Evolutionary conservation across 2,329 filamentous ascomycete species (phyloP), one percentile per base, ranked within the genome.

Genomic region (Juglanconis sp.): DNA sequence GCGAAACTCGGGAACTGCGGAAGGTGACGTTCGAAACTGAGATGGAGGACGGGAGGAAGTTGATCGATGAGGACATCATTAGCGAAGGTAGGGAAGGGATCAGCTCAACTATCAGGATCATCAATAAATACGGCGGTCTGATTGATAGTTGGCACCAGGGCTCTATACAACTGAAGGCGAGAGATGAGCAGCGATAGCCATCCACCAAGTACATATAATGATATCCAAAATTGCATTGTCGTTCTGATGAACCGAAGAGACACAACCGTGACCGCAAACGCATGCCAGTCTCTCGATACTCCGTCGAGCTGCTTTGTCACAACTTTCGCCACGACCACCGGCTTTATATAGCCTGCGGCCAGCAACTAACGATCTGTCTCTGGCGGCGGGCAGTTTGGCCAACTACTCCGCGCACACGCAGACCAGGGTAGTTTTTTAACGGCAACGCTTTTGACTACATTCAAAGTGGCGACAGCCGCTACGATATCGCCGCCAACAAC

Each of bases 1-100:
- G 52, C 60, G 64, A 3, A 38, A 52, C 8, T 38, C 53, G 35
- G 47, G 55, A 32, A 10, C 17, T 57, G 38, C 47, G 38, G 30
- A 44, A 51, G n/a, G 60, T 67, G 40, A 57, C 61, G 7, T 68
- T 68, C 36, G 66, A 68, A 57, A 65, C 66, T 11, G 59, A 61
- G 1, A 44, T 67, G 30, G 52, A 44, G 51, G 47, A 51, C 13
- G 57, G 24, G 15, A 38, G 24, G 40, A 30, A 63, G 30, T n/a
- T 66, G 50, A 46, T 62, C 1, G 65, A 67, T 6, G 61, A 63
- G 48, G 65, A 67, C n/a, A 53, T 59, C 47, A 35, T 61, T 42
- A 36, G 42, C 11, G 46, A 40, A 35, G 61, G 48, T 32, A 34
- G 53, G 15, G 15, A 32, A 11, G 50, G 42, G 5, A 53, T 42